A percentile compares a stretch with the other conserved stretches of the same genome.
These are phyloP conservation scores for Cryptococcus depauperatus DNA, from an alignment of 1,284 basidiomycete genomes.

Conservation along the genomic window DNA sequence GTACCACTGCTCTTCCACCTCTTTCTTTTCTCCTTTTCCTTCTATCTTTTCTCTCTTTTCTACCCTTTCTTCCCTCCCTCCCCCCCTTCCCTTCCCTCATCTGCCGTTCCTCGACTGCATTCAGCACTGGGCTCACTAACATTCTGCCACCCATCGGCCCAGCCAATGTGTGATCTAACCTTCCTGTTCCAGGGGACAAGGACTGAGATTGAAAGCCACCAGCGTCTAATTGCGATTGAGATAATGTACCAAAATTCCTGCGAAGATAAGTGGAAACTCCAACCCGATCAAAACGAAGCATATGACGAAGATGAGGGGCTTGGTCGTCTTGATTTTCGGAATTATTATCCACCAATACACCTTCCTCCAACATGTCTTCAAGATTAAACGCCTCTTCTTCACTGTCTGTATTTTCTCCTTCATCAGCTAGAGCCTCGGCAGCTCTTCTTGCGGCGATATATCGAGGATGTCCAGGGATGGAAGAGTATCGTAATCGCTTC, in stretches of 20 bases:
- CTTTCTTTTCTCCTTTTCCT: conserved; percentile 1
- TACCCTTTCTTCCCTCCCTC: conserved; percentile 1
- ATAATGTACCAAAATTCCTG: conserved; percentile 22
- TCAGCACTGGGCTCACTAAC: conserved; percentile 11
- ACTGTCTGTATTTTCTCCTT: conserved; percentile 25
- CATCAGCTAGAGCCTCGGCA: conserved; percentile 14
- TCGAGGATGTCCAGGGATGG: conserved; percentile 41
- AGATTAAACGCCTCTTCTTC: conserved; percentile 27
- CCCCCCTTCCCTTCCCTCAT: conserved; percentile 1
- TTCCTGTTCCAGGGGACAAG: background rate
- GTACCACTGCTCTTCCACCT: background rate
- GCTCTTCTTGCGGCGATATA: conserved; percentile 33
- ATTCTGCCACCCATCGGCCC: conserved; percentile 17
- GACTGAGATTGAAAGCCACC: background rate
- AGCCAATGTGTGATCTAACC: conserved; percentile 13
- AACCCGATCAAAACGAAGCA: conserved; percentile 39
- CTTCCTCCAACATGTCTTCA: conserved; percentile 39
- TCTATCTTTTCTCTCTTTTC: conserved; percentile 8
- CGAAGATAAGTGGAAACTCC: conserved; percentile 37
- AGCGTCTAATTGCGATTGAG: background rate
- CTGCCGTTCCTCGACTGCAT: conserved; percentile 3
- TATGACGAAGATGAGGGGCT: conserved; percentile 23
- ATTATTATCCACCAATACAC: conserved; percentile 8
- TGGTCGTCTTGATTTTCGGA: conserved; percentile 9
- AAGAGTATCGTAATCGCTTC: conserved; percentile 37